Conservation (phyloP, 306 rosid species). For the Sicyos edulis region DNA sequence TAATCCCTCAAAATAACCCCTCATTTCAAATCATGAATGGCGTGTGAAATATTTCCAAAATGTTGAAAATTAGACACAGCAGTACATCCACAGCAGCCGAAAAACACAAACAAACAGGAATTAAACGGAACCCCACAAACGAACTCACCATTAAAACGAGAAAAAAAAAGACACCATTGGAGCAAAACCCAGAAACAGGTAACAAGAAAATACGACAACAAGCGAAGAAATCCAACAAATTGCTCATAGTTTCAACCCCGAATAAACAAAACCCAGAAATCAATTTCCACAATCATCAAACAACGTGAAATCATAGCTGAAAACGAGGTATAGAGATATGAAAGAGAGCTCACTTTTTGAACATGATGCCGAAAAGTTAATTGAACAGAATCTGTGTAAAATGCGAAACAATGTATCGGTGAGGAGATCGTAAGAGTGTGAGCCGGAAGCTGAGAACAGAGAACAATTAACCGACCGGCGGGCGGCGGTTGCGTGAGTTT, state of each 20-base stretch:
- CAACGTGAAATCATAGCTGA: not conserved
- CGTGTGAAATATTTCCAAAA: not conserved
- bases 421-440: not conserved
- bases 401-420: not conserved
- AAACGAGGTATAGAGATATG: slow-evolving; percentile 6
- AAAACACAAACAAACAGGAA: not conserved
- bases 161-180: not conserved
- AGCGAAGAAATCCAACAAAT: not conserved
- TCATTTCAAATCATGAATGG: not conserved
- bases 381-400: not conserved
- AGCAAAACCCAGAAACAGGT: not conserved
- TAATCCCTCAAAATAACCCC: too few species aligned
- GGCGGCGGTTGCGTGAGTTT: not conserved
- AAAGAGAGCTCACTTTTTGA: slow-evolving; percentile 23
- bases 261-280: not conserved
- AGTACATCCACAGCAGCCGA: not conserved
- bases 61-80: not conserved
- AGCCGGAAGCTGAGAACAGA: not conserved
- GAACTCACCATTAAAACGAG: not conserved
- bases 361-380: slow-evolving; percentile 14
- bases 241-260: not conserved
- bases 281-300: not conserved
- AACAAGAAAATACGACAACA: not conserved
- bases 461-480: not conserved
- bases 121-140: not conserved